A percentile compares a stretch with the other conserved stretches of the same genome.
These are phyloP conservation scores for Hortiboletus campestris DNA, from an alignment of 768 basidiomycete genomes.

Conservation along the genomic window DNA sequence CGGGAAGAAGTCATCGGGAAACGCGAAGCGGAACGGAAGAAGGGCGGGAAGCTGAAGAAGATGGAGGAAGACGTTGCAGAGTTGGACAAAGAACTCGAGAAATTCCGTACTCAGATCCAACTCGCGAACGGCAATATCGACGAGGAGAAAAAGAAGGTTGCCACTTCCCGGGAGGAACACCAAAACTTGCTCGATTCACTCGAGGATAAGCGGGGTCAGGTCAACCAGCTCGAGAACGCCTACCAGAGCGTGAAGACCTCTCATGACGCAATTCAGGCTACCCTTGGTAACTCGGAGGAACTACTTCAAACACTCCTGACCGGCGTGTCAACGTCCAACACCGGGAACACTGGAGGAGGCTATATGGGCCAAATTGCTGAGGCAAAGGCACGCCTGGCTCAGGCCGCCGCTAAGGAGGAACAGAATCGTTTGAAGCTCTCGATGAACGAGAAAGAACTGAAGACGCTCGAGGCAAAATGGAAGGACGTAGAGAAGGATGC, in stretches of 20 bases:
- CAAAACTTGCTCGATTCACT: slow-evolving; percentile 59
- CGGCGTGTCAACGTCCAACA: slow-evolving; percentile 72
- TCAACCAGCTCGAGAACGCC: slow-evolving; percentile 50
- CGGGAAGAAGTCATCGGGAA: slow-evolving; percentile 63
- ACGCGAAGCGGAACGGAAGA: slow-evolving; percentile 84
- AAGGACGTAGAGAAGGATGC: slow-evolving; percentile 86
- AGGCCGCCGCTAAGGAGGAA: slow-evolving; percentile 80
- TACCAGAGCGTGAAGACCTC: slow-evolving; percentile 68
- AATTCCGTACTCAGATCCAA: slow-evolving; percentile 82
- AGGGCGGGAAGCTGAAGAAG: slow-evolving; percentile 89
- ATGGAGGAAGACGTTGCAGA: slow-evolving; percentile 78
- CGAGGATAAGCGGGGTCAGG: slow-evolving; percentile 57
- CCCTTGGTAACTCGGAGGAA: slow-evolving; percentile 76
- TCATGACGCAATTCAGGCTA: slow-evolving; percentile 57
- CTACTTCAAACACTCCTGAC: slow-evolving; percentile 94
- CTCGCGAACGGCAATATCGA: slow-evolving; percentile 71
- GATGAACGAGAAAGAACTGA: slow-evolving; percentile 78
- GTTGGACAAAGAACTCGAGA: slow-evolving; percentile 76
- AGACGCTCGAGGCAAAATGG: slow-evolving; percentile 70
- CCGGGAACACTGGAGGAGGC: slow-evolving; percentile 75
- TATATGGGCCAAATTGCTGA: slow-evolving; percentile 96
- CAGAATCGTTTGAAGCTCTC: slow-evolving; percentile 73
- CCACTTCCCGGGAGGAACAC: slow-evolving; percentile 51
- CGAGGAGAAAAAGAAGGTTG: slow-evolving; percentile 71
- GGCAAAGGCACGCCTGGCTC: slow-evolving; percentile 70